Evolutionary conservation across 1,284 basidiomycete genomes (phyloP), one percentile per base, ranked within the genome.

Genomic region (Coriolopsis trogii): DNA sequence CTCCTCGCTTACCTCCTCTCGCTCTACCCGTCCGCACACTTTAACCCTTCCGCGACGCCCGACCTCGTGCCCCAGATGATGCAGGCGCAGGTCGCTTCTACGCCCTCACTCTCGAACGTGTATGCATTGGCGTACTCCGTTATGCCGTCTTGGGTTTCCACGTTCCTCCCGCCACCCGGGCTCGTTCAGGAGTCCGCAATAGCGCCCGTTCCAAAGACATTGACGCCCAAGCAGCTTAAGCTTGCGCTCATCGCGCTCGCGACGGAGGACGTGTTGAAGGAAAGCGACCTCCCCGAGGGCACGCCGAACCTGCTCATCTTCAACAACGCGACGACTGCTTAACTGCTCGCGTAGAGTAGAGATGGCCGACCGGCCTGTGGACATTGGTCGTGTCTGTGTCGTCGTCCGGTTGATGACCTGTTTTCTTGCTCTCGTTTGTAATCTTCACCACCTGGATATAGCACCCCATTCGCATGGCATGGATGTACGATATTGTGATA

Each of bases 1-100:
- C 70, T 90, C 41, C 74, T 87, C 53, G 88, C 88, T 30, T 90
- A 89, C 76, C 77, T 89, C 56, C 80, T 93, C 54, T 87, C 85
- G 30, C 73, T 84, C 60, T 78, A 83, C 71, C 79, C 79, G 31
- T 73, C 74, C 25, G 64, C 67, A 40, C 73, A 73, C 9, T 83
- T 84, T 72, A 63, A 74, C 67, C 73, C 75, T n/a, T 60, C 63
- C 9, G 53, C 73, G 30, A 60, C 53, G 2, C 64, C 61, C 59
- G 67, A 64, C 51, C 63, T 71, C 49, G 58, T 68, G 20, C 66
- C 66, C 15, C 29, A 56, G 8, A 40, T 58, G 30, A 49, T 67
- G 29, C 46, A 58, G 36, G 46, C 48, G 28, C 59, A 56, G 43
- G 34, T 46, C 8, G 51, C 59, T 33, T 49, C 59, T 41, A 54